Conservation (phyloP, 371 early-diverging fungal genomes). For the Neoconidiobolus thromboides region DNA sequence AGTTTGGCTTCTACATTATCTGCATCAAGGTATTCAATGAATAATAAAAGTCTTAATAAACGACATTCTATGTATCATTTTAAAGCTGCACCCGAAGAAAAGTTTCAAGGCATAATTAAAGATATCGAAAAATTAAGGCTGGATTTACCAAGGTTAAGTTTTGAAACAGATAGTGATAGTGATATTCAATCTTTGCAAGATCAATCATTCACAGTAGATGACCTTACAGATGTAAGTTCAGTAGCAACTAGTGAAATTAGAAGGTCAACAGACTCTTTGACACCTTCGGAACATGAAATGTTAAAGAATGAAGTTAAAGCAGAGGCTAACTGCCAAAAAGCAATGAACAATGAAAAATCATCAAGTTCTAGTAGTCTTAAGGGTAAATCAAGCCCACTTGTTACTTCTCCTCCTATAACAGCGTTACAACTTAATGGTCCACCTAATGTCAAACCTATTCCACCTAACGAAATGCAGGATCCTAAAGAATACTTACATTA, state of each 20-base stretch:
- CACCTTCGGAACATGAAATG: slow-evolving; percentile 2
- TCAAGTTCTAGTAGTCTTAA: too few species aligned
- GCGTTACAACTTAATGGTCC: background rate
- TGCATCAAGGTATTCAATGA: too few species aligned
- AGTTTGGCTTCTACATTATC: too few species aligned
- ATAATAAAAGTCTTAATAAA: too few species aligned
- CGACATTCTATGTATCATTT: too few species aligned
- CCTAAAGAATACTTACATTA: slow-evolving; percentile 2
- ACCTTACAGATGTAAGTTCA: background rate
- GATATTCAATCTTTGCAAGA: background rate
- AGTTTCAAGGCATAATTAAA: background rate
- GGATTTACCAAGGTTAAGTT: background rate
- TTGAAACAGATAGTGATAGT: slow-evolving; percentile 1
- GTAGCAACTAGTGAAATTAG: slow-evolving; percentile 1
- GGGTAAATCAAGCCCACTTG: too few species aligned
- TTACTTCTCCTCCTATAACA: background rate
- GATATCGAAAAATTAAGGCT: slow-evolving; percentile 2
- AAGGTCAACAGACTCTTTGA: slow-evolving; percentile 1
- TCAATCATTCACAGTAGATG: background rate
- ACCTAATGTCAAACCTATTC: background rate
- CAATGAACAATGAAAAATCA: background rate
- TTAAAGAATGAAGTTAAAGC: background rate
- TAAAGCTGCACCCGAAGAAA: too few species aligned
- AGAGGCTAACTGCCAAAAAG: background rate
- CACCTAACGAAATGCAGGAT: background rate